phyloP scores from a whole-genome alignment of 768 basidiomycete genomes.

The Pulveroboletus ravenelii region DNA sequence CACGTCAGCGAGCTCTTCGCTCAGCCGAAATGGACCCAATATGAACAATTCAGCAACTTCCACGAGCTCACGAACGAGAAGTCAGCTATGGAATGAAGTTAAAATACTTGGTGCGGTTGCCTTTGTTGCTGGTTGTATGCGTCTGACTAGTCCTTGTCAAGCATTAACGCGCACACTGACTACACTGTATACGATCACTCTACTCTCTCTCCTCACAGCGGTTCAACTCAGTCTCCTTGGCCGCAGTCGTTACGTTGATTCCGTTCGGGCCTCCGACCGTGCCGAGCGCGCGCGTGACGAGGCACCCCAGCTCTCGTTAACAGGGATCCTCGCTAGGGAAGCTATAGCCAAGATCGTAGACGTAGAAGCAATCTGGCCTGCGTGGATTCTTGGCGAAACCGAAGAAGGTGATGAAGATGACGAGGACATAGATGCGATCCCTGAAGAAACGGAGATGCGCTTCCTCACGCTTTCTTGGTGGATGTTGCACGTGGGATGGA shows the following conservation, averaged over 20 bases:
- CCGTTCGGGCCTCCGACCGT: constrained; percentile 55
- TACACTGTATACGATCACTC: constrained; percentile 77
- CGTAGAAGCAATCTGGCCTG: constrained; percentile 22
- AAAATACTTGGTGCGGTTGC: constrained; percentile 70
- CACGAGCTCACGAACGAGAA: constrained; percentile 49
- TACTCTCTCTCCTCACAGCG: constrained; percentile 81
- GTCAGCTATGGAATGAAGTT: constrained; percentile 88
- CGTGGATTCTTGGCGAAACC: constrained; percentile 20
- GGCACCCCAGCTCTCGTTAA: constrained; percentile 31
- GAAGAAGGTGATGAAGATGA: constrained; percentile 27
- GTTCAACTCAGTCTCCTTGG: constrained; percentile 85
- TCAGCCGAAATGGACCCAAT: constrained; percentile 19
- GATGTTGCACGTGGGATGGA: constrained; percentile 91
- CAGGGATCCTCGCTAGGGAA: constrained; percentile 23
- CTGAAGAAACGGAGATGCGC: constrained; percentile 68
- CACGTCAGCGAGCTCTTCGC: constrained; percentile 34
- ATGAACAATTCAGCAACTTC: constrained; percentile 6
- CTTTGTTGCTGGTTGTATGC: background rate
- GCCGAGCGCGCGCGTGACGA: constrained; percentile 49
- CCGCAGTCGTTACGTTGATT: constrained; percentile 71
- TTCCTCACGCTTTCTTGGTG: constrained; percentile 91
- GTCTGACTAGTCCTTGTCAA: constrained; percentile 27
- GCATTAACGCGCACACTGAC: constrained; percentile 88
- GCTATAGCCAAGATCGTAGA: constrained; percentile 23
- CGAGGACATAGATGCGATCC: constrained; percentile 35